These are phyloP conservation scores for Vanderwaltozyma tropicalis DNA, from an alignment of 805 yeast species.

Conservation along the genomic window DNA sequence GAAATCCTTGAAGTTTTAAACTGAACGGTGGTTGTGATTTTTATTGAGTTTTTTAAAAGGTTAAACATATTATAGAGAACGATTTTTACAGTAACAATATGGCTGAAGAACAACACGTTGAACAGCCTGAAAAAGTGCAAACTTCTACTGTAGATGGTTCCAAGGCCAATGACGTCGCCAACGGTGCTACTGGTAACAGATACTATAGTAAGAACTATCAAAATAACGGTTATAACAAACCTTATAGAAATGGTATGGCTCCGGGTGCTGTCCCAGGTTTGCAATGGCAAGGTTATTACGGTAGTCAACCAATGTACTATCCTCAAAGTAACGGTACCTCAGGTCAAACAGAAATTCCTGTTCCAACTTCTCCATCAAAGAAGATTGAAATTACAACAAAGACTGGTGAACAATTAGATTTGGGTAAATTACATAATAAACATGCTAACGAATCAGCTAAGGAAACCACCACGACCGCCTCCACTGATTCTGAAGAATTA, in stretches of 20 bases:
- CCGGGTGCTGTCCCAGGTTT: constrained; percentile 1
- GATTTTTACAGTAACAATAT: too few species aligned
- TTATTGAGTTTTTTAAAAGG: too few species aligned
- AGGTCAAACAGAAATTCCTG: not conserved
- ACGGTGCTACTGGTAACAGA: not conserved
- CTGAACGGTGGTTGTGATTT: too few species aligned
- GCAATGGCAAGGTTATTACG: constrained; percentile 4
- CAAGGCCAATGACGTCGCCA: too few species aligned
- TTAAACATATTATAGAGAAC: too few species aligned
- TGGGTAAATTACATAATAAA: constrained; percentile 17
- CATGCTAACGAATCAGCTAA: constrained; percentile 3
- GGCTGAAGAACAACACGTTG: constrained; percentile 3
- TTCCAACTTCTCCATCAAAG: constrained; percentile 10
- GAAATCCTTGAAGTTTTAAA: too few species aligned
- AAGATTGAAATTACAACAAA: constrained; percentile 28
- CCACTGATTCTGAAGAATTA: constrained; percentile 5
- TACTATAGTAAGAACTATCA: not conserved
- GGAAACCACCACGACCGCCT: constrained; percentile 1
- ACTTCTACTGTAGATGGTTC: too few species aligned
- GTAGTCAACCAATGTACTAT: constrained; percentile 2
- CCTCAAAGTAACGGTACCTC: not conserved
- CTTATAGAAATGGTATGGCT: constrained; percentile 1
- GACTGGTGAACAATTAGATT: constrained; percentile 25
- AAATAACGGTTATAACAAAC: constrained; percentile 49
- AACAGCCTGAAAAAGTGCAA: not conserved